Conservation (phyloP, 2,329 filamentous ascomycete genomes). For the Monilinia fructicola region DNA sequence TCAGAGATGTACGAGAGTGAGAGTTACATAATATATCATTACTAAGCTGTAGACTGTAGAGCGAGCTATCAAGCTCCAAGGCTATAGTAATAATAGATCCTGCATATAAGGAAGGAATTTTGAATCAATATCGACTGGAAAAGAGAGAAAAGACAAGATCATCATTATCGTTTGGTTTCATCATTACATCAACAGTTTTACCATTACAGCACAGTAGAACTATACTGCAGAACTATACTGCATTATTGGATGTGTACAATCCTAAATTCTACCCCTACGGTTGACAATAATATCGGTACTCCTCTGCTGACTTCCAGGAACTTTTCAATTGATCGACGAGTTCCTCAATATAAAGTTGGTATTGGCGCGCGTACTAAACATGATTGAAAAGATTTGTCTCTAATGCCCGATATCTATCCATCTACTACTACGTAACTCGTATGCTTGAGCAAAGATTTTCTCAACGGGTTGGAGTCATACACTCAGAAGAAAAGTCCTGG, state of each 20-base stretch:
- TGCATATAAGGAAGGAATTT: too few relatives aligned
- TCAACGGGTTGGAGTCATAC: neutral
- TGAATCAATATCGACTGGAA: too few relatives aligned
- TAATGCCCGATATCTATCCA: neutral
- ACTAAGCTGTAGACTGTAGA: too few relatives aligned
- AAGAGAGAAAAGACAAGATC: too few relatives aligned
- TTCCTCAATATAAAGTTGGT: neutral
- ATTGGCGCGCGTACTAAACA: neutral
- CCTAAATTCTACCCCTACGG: neutral
- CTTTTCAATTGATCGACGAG: neutral
- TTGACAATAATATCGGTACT: too few relatives aligned
- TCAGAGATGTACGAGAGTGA: too few relatives aligned
- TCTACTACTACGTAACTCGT: neutral
- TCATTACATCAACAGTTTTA: neutral
- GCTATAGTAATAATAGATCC: too few relatives aligned
- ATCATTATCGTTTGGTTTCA: neutral
- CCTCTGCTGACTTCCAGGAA: neutral
- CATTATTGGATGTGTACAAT: neutral
- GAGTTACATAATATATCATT: too few relatives aligned
- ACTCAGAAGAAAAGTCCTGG: neutral
- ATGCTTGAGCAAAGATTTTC: neutral
- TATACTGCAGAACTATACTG: too few relatives aligned
- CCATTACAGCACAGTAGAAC: too few relatives aligned
- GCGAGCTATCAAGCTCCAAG: too few relatives aligned
- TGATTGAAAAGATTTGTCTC: neutral